A percentile compares a stretch with the other conserved stretches of the same genome.
Evolutionary conservation across 345 rosid genomes (phyloP).

Genomic region (Psidium friedrichsthalianum): DNA sequence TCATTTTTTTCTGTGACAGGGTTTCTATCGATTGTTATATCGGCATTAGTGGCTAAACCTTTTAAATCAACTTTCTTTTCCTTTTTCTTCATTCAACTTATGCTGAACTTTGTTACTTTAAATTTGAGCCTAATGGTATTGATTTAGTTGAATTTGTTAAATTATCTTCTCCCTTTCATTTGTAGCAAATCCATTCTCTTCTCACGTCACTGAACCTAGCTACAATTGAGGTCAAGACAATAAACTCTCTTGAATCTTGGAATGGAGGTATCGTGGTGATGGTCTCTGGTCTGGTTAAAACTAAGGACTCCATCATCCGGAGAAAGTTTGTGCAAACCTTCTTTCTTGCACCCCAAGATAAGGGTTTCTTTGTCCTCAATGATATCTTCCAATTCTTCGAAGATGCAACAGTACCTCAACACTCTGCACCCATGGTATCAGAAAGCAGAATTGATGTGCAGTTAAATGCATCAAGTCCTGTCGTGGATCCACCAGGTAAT

Average conservation of each 20-base stretch:
- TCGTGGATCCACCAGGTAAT: constrained; percentile 60
- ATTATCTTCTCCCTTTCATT: background rate
- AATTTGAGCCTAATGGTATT: background rate
- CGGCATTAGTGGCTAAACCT: background rate
- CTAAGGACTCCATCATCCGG: constrained; percentile 42
- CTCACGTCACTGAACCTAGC: constrained; percentile 53
- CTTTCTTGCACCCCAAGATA: constrained; percentile 94
- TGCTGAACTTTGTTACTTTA: background rate
- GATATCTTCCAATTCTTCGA: constrained; percentile 79
- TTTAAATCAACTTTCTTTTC: background rate
- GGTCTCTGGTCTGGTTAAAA: constrained; percentile 81
- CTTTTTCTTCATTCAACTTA: background rate
- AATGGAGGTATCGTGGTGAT: constrained; percentile 74
- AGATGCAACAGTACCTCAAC: constrained; percentile 36
- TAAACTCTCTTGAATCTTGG: constrained; percentile 79
- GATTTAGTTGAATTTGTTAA: background rate
- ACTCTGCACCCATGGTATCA: constrained; percentile 33
- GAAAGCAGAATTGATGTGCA: constrained; percentile 41
- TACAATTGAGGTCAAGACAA: constrained; percentile 90
- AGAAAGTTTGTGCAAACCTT: constrained; percentile 80
- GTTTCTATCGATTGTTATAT: background rate
- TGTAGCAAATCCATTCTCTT: constrained; percentile 73
- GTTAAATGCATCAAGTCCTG: constrained; percentile 34
- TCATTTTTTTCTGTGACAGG: background rate
- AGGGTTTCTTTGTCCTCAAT: constrained; percentile 81